Evolutionary conservation across 192 early-diverging fungal genomes (phyloP).

Genomic region (Irineochytrium annulatum): DNA sequence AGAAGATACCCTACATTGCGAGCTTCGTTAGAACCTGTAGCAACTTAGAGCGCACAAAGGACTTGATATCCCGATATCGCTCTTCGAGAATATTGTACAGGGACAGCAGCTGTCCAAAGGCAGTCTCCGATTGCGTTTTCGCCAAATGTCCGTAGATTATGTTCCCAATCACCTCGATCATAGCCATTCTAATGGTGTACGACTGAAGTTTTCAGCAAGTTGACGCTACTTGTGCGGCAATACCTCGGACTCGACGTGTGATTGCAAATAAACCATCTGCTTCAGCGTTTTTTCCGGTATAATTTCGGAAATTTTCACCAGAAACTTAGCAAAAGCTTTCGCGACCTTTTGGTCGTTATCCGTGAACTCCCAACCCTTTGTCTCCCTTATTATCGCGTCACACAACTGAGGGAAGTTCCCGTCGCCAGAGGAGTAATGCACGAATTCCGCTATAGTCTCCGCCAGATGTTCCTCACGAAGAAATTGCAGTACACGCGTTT

Average conservation of each 20-base stretch:
- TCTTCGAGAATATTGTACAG: slow-evolving; percentile 92
- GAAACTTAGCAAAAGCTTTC: slow-evolving; percentile 80
- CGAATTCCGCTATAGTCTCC: slow-evolving; percentile 41
- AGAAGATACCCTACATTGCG: slow-evolving; percentile 66
- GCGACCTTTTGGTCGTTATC: slow-evolving; percentile 68
- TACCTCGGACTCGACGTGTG: slow-evolving; percentile 88
- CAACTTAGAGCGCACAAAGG: slow-evolving; percentile 81
- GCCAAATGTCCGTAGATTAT: slow-evolving; percentile 72
- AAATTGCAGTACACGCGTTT: slow-evolving; percentile 31
- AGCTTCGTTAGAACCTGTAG: slow-evolving; percentile 79
- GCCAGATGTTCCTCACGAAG: slow-evolving; percentile 49
- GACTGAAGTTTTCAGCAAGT: slow-evolving; percentile 47
- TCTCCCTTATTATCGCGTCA: slow-evolving; percentile 17
- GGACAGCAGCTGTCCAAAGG: slow-evolving; percentile 66
- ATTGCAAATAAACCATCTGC: slow-evolving; percentile 80
- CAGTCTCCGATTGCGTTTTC: slow-evolving; percentile 63
- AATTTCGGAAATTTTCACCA: slow-evolving; percentile 77
- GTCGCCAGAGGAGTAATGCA: slow-evolving; percentile 20
- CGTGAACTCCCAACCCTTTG: slow-evolving; percentile 25
- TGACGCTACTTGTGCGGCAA: not conserved
- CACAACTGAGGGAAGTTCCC: slow-evolving; percentile 20
- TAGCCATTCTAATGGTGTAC: slow-evolving; percentile 76
- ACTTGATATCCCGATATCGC: slow-evolving; percentile 84
- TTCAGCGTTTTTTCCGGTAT: slow-evolving; percentile 79
- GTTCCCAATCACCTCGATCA: slow-evolving; percentile 87